These are phyloP conservation scores for Thielaviopsis populi DNA, from an alignment of 2,329 filamentous ascomycete genomes.

Conservation along the genomic window DNA sequence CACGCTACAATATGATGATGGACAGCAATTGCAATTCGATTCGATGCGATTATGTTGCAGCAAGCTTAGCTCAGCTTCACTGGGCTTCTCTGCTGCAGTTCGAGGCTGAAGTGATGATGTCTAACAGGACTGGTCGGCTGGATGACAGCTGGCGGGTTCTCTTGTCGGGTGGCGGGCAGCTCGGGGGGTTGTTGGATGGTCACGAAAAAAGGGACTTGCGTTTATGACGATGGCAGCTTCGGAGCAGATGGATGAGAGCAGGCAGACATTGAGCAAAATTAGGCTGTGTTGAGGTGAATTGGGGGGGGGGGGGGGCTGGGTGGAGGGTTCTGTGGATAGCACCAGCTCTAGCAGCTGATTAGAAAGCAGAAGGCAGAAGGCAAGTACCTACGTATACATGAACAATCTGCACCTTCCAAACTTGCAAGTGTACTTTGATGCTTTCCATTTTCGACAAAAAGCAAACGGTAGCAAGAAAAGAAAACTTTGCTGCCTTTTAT, in stretches of 20 bases:
- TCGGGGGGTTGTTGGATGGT: background rate
- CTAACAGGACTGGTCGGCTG: background rate
- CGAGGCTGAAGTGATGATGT: conserved; percentile 4
- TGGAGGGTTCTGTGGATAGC: no score
- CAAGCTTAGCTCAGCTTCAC: conserved; percentile 1
- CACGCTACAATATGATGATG: background rate
- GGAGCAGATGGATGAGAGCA: background rate
- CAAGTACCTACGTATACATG: background rate
- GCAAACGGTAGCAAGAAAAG: background rate
- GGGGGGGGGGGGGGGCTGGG: no score
- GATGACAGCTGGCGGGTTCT: background rate
- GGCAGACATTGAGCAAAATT: background rate
- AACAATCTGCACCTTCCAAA: background rate
- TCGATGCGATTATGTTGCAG: background rate
- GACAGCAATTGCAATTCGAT: background rate
- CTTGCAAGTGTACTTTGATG: background rate
- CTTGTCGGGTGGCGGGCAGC: background rate
- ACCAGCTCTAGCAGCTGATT: background rate
- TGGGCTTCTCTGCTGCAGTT: background rate
- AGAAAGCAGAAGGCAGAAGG: background rate
- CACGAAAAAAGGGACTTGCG: background rate
- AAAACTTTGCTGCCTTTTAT: background rate
- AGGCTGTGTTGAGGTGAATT: background rate
- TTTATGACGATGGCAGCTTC: conserved; percentile 5
- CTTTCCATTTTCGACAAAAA: background rate